Evolutionary conservation across 78 protist species (phyloP), one percentile per base, ranked within the genome.

Genomic region (Dictyostelium brefeldianum): DNA sequence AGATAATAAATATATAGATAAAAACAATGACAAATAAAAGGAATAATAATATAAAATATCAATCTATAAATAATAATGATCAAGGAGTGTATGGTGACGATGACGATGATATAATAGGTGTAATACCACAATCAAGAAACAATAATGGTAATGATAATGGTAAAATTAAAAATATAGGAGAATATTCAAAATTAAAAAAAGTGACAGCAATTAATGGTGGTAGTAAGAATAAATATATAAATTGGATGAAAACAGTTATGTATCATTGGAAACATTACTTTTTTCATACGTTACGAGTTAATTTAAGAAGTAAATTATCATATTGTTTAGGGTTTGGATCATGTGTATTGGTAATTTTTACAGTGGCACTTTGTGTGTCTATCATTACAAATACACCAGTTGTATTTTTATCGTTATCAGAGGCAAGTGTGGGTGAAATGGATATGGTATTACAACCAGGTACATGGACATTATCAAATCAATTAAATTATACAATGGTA

Each of bases 371-470:
- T 25, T 89, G 92, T 46, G 75, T 95, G 0, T 79, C 97, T 10
- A 89, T 95, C 3, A 83, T 95, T 15, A 50, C 92, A 2, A 95
- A 95, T n/a, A 90, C 97, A 3, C 97, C 97, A 3, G 78, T 95
- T 50, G 90, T 95, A 12, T 95, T 87, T 73, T 54, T 95, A 59
- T 57, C 81, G 29, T 56, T 95, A 15, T 67, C 95, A 17, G 97
- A 95, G 12, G 79, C 81, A 18, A 31, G 47, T 10, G 83, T 56
- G 0, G 87, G 96, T 50, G 95, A 90, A 41, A 65, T 78, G 46
- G 90, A 81, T 54, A 48, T 83, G 0, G 22, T 41, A 0, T 12
- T 89, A 2, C 10, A 22, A 29, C 64, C 83, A 12, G 80, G 54
- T 12, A 10, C 29, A 41, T 83, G 81, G 71, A 81, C 91, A 17